Percentiles rank a stretch among this genome's conserved stretches.
Conservation (phyloP, 768 basidiomycete species). For the Leccinum variicolor region DNA sequence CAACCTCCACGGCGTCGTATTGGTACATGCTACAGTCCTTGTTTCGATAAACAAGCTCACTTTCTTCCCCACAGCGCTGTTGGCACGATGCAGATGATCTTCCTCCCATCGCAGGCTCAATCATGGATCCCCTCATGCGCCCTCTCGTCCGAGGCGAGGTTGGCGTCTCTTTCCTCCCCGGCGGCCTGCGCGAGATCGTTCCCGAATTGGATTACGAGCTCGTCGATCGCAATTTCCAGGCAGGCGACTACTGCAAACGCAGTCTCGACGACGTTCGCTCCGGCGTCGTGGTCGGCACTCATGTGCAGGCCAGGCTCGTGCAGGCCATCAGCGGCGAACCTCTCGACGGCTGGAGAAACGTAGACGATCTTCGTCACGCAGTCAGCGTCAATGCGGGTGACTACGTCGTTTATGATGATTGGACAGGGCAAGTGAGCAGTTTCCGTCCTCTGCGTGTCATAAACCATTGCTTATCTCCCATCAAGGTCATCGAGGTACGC, state of each 20-base stretch:
- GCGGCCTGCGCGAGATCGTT: slow-evolving; percentile 61
- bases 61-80: slow-evolving; percentile 54
- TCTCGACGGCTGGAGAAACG: slow-evolving; percentile 60
- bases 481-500: slow-evolving; percentile 73
- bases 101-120: slow-evolving; percentile 37
- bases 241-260: slow-evolving; percentile 81
- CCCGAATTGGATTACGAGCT: slow-evolving; percentile 65
- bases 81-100: slow-evolving; percentile 87
- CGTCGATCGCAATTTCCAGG: slow-evolving; percentile 72
- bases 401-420: slow-evolving; percentile 78
- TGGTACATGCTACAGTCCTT: slow-evolving; percentile 40
- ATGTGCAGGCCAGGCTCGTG: slow-evolving; percentile 62
- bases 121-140: slow-evolving; percentile 70
- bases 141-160: slow-evolving; percentile 77
- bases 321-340: slow-evolving; percentile 68
- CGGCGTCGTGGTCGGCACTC: slow-evolving; percentile 66
- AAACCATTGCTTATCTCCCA: slow-evolving; percentile 10
- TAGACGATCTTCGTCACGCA: slow-evolving; percentile 54
- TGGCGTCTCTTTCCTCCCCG: slow-evolving; percentile 67
- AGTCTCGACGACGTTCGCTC: slow-evolving; percentile 69
- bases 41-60: slow-evolving; percentile 6
- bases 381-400: slow-evolving; percentile 72
- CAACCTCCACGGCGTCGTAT: slow-evolving; percentile 53
- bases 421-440: slow-evolving; percentile 79
- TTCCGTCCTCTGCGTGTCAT: slow-evolving; percentile 6